A percentile compares a stretch with the other conserved stretches of the same genome.
Conservation (phyloP, 2,329 filamentous ascomycete genomes). For the Polytolypa hystricis region DNA sequence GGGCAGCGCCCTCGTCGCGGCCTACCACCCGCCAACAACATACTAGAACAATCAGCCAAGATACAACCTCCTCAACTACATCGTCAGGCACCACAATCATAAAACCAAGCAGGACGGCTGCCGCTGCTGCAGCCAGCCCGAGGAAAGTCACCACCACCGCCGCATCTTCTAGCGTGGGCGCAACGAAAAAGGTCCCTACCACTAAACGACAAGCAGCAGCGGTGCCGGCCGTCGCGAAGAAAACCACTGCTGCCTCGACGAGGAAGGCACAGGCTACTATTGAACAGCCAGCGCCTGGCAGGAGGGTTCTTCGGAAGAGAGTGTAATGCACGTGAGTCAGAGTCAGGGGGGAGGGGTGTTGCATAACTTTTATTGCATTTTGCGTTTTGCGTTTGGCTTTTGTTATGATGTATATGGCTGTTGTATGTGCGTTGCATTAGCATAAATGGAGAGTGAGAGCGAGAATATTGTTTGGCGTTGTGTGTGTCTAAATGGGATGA, state of each 20-base stretch:
- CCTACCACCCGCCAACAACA: conserved; percentile 30
- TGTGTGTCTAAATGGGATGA: too few species aligned
- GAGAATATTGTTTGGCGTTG: too few species aligned
- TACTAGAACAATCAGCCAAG: conserved; percentile 24
- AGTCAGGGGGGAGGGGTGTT: too few species aligned
- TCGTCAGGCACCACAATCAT: conserved; percentile 30
- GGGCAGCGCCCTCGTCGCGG: conserved; percentile 22
- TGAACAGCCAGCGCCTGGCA: conserved; percentile 24
- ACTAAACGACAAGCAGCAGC: conserved; percentile 22
- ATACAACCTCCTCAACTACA: conserved; percentile 23
- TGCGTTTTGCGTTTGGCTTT: too few species aligned
- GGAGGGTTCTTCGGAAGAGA: conserved; percentile 32
- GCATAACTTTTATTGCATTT: too few species aligned
- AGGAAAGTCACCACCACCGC: conserved; percentile 21
- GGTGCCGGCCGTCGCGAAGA: conserved; percentile 24
- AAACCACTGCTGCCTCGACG: conserved; percentile 20
- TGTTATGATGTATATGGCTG: too few species aligned
- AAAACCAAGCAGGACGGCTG: conserved; percentile 18
- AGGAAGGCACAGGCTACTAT: conserved; percentile 23
- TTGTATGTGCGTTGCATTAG: too few species aligned
- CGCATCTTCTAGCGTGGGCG: too few species aligned
- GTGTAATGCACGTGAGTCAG: conserved; percentile 16
- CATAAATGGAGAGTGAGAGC: too few species aligned
- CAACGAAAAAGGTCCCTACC: conserved; percentile 21
- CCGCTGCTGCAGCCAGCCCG: conserved; percentile 18